Evolutionary conservation across 1,139 yeast species (phyloP).

Genomic region (Yamadazyma siamensis): DNA sequence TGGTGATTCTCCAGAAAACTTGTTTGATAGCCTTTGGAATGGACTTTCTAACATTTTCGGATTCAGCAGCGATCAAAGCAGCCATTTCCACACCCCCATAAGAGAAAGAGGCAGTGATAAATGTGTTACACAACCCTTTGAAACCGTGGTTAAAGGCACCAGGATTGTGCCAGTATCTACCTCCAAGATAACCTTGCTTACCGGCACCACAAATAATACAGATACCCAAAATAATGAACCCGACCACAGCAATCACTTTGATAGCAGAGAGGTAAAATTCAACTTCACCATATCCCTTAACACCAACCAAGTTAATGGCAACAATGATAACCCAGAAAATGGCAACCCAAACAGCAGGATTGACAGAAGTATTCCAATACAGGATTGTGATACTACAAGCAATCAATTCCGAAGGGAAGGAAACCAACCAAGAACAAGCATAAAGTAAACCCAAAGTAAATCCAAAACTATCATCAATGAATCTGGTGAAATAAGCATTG

Average conservation of each 20-base stretch:
- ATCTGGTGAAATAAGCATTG: conserved; percentile 52
- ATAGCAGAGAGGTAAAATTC: conserved; percentile 39
- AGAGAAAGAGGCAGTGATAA: conserved; percentile 84
- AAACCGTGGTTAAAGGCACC: conserved; percentile 54
- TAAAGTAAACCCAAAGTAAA: conserved; percentile 44
- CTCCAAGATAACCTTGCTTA: conserved; percentile 39
- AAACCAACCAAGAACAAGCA: conserved; percentile 41
- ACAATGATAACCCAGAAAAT: conserved; percentile 35
- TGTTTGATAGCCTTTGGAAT: conserved; percentile 74
- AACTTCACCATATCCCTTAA: conserved; percentile 46
- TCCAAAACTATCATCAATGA: conserved; percentile 64
- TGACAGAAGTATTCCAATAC: conserved; percentile 35
- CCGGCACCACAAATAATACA: conserved; percentile 43
- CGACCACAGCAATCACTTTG: conserved; percentile 42
- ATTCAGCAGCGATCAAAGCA: conserved; percentile 84
- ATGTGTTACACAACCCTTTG: conserved; percentile 82
- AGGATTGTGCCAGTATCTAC: conserved; percentile 38
- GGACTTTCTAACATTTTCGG: conserved; percentile 63
- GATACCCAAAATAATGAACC: conserved; percentile 37
- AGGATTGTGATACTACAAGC: conserved; percentile 43
- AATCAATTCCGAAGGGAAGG: conserved; percentile 43
- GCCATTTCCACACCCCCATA: conserved; percentile 58
- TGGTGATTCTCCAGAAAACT: conserved; percentile 67
- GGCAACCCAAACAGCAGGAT: conserved; percentile 45
- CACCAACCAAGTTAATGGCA: conserved; percentile 41